Base-by-base conservation (phyloP, 2,329 filamentous ascomycete species). In the Septoria petroselini region DNA sequence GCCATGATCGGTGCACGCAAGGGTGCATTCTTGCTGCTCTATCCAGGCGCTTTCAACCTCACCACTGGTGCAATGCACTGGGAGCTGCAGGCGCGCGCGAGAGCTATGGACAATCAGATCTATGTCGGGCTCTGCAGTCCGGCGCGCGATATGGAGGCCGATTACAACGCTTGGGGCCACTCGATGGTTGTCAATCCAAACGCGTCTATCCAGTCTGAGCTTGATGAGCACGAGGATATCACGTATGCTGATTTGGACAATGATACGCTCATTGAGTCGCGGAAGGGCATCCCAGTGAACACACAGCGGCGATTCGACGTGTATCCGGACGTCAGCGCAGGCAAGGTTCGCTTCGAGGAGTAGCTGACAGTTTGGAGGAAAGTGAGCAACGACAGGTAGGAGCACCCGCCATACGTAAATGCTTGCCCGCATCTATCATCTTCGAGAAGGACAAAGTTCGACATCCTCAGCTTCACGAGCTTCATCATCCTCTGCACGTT, bases 11-110 rank as follows among this genome's bases (percentile, higher is more conserved):
- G 91, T 0, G 88, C 91, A 15, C 79, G 93, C 25, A 83, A 83
- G 59, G 90, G 86, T n/a, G 86, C 83, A 50, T 98, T 98, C 69
- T 78, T 88, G 38, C 80, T 97, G 46, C 68, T 97, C 14, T 97
- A 96, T 70, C 93, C 93, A 0, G 93, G 90, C n/a, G 93, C 93
- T 1, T 98, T 98, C 77, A 98, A 97, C 71, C 76, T 87, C 53
- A 95, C 90, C 0, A 98, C 93, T 0, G 93, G 93, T 0, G 85
- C 87, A 4, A 71, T 97, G 68, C 93, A 98, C 71, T 98, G 93
- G 93, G 79, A 83, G 50, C 73, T 98, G 58, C 81, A 87, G 62
- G 91, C 84, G 1, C 80, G 88, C 58, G 90, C 86, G 11, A 77
- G 93, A 55, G 93, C 91, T 4, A 79, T 95, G 61, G 91, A 98